phyloP scores from a whole-genome alignment of 306 rosid genomes.

The Quercus gilva region DNA sequence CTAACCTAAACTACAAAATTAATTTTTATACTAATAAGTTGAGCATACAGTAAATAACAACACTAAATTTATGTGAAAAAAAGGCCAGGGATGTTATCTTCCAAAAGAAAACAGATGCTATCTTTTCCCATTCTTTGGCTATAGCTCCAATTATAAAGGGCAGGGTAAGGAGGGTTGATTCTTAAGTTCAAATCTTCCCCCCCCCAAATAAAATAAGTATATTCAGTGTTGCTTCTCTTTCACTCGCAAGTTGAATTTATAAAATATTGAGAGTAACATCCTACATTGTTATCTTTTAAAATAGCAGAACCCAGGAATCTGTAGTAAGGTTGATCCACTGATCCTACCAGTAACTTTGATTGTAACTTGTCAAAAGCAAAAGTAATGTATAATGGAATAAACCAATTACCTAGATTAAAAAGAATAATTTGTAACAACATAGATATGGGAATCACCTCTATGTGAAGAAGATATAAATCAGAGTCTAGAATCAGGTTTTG shows the following conservation, averaged over 20 bases:
- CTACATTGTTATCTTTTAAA: background rate
- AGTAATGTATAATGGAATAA: slow-evolving; percentile 8
- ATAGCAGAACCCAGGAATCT: background rate
- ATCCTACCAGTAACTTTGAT: no score
- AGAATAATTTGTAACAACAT: background rate
- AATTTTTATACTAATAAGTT: background rate
- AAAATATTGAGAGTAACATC: background rate
- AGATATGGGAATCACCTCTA: slow-evolving; percentile 61
- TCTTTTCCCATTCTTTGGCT: background rate
- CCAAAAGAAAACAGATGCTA: background rate
- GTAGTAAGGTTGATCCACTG: background rate
- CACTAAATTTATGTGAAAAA: background rate
- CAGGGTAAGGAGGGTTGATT: background rate
- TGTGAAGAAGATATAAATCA: slow-evolving; percentile 88
- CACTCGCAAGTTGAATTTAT: background rate
- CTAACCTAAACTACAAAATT: background rate
- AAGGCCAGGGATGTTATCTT: background rate
- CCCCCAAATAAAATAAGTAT: background rate
- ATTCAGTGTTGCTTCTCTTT: background rate
- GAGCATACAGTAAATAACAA: background rate
- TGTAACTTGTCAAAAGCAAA: no score
- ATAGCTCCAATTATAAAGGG: background rate
- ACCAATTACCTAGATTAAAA: background rate
- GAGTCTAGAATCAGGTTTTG: slow-evolving; percentile 87
- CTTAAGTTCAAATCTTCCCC: background rate